These are phyloP conservation scores for Cutaneotrichosporon curvatum DNA, from an alignment of 1,284 basidiomycete genomes.

Conservation along the genomic window DNA sequence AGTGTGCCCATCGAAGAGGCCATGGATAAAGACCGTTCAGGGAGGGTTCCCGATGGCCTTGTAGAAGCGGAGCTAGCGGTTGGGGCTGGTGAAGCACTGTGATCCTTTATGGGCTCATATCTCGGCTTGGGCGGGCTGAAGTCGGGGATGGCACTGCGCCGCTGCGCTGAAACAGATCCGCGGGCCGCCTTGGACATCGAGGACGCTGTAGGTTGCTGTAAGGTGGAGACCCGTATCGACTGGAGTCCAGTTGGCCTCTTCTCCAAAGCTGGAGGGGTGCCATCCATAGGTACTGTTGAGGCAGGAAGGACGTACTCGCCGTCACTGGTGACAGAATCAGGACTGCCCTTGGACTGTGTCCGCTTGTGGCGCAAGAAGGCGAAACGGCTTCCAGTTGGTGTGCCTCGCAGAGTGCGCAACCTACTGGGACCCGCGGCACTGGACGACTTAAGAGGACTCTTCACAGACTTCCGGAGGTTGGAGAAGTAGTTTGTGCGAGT, in stretches of 20 bases:
- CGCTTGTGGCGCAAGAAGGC: slow-evolving; percentile 8
- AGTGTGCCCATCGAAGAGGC: not conserved
- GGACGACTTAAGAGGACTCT: too few species aligned
- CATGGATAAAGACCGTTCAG: too few species aligned
- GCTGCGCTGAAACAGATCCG: not conserved
- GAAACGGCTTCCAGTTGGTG: slow-evolving; percentile 1
- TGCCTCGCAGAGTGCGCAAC: too few species aligned
- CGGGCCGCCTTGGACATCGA: not conserved
- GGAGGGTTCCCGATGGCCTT: too few species aligned
- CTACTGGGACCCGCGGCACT: too few species aligned
- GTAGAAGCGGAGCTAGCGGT: too few species aligned
- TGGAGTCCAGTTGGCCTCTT: too few species aligned
- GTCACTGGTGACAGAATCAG: slow-evolving; percentile 1
- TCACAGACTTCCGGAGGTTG: too few species aligned
- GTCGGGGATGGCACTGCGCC: slow-evolving; percentile 2
- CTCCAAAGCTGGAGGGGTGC: not conserved
- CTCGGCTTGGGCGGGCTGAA: slow-evolving; percentile 6
- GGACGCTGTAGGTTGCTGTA: not conserved
- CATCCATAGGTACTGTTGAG: not conserved
- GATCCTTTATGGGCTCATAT: slow-evolving; percentile 13
- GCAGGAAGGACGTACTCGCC: slow-evolving; percentile 1
- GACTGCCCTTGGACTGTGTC: not conserved
- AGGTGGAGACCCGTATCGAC: not conserved
- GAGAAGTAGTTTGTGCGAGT: too few species aligned
- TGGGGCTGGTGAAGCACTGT: not conserved